These are phyloP conservation scores for Tephrocybe rancida DNA, from an alignment of 768 basidiomycete genomes.

Conservation along the genomic window DNA sequence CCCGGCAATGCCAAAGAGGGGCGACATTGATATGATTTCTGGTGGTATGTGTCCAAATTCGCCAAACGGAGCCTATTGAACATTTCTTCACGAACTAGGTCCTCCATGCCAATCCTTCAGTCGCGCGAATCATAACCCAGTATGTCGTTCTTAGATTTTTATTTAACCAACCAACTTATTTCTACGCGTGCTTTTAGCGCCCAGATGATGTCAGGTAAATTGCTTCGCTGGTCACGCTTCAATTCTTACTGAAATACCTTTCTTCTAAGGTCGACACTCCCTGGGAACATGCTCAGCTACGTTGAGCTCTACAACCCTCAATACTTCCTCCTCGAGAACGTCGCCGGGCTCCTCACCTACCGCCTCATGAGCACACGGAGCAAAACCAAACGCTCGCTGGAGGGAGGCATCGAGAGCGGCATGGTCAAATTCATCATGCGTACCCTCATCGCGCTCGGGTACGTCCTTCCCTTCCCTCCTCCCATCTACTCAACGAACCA, in stretches of 20 bases:
- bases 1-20: conserved; percentile 55
- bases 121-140: conserved; percentile 61
- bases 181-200: conserved; percentile 35
- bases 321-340: conserved; percentile 77
- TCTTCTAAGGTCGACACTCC: conserved; percentile 53
- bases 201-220: conserved; percentile 60
- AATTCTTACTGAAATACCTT: neutral
- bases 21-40: conserved; percentile 71
- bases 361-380: conserved; percentile 40
- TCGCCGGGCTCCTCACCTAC: conserved; percentile 58
- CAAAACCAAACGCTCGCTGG: conserved; percentile 26
- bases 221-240: neutral
- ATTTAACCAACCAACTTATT: neutral
- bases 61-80: neutral
- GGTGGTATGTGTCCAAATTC: conserved; percentile 54
- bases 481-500: neutral
- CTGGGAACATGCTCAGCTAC: conserved; percentile 71
- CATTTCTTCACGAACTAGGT: conserved; percentile 38
- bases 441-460: conserved; percentile 66
- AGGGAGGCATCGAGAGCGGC: conserved; percentile 50
- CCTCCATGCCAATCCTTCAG: conserved; percentile 81
- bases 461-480: conserved; percentile 19
- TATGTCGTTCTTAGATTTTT: conserved; percentile 24
- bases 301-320: conserved; percentile 65
- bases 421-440: conserved; percentile 70